Base-by-base conservation (phyloP, 108 stramenopile genomes). In the Cylindrotheca closterium region DNA sequence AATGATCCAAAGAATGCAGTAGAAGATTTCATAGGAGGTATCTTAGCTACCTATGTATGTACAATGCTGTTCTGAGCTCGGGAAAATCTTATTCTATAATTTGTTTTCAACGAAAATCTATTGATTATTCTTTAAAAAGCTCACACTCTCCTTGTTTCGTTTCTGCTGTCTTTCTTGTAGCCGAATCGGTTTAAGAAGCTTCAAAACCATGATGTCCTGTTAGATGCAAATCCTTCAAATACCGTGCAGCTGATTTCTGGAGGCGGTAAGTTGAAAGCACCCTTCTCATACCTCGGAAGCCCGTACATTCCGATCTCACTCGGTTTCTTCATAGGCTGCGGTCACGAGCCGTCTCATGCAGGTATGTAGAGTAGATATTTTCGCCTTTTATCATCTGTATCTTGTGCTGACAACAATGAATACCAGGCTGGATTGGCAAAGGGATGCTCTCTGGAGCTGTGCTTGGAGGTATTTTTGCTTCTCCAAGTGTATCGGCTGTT, bases 281-380 rank as follows among this genome's bases (percentile, higher is more conserved):
- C n/a, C n/a, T n/a, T n/a, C n/a, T n/a, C n/a, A n/a, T n/a, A n/a
- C n/a, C n/a, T n/a, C n/a, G n/a, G n/a, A n/a, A n/a, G n/a, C n/a
- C n/a, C n/a, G n/a, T n/a, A n/a, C n/a, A n/a, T n/a, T n/a, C n/a
- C n/a, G n/a, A n/a, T n/a, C n/a, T n/a, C n/a, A n/a, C n/a, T n/a
- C n/a, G n/a, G n/a, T 10, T 42, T 42, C 37, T 42, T 42, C 15
- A 15, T 15, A 42, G 37, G 98, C 17, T 84, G 83, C 56, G 99
- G 99, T 12, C 99, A 99, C 72, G 99, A 99, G 74, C 99, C 99
- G 15, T 75, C 84, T 33, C 97, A 98, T 68, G 97, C 96, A 17
- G 98, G n/a, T n/a, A n/a, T n/a, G n/a, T n/a, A n/a, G n/a, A n/a
- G n/a, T n/a, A n/a, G n/a, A n/a, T n/a, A n/a, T n/a, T n/a, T n/a